Conservation (phyloP, 1,139 yeast species). For the Yamadazyma atmosphaerica region DNA sequence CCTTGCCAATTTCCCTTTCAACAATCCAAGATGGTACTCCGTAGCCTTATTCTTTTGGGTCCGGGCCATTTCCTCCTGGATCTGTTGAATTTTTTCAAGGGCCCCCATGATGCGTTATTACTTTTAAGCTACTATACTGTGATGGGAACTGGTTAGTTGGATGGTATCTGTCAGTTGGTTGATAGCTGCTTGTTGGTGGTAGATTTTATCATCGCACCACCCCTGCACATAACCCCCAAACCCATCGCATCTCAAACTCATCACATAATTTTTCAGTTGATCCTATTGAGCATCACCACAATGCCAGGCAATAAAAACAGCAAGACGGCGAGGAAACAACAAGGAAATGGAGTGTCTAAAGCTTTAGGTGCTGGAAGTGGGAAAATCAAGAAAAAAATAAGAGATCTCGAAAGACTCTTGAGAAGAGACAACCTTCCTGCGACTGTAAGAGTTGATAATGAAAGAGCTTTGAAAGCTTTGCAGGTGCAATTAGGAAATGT, state of each 20-base stretch:
- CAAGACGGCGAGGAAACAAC: neutral
- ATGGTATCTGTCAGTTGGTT: too few relatives aligned
- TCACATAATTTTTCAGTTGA: slow-evolving; percentile 4
- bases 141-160: too few relatives aligned
- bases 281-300: neutral
- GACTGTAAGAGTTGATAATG: slow-evolving; percentile 74
- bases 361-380: slow-evolving; percentile 42
- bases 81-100: slow-evolving; percentile 77
- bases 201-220: neutral
- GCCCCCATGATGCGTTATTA: slow-evolving; percentile 26
- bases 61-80: slow-evolving; percentile 90
- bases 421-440: slow-evolving; percentile 67
- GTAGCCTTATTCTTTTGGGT: slow-evolving; percentile 98
- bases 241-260: slow-evolving; percentile 2
- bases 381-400: slow-evolving; percentile 77
- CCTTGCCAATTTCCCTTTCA: slow-evolving; percentile 94
- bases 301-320: slow-evolving; percentile 1
- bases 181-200: too few relatives aligned
- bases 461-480: slow-evolving; percentile 79
- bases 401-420: slow-evolving; percentile 78
- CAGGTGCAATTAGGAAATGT: slow-evolving; percentile 63
- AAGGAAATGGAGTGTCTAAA: slow-evolving; percentile 24
- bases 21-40: slow-evolving; percentile 90
- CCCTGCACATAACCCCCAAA: neutral
- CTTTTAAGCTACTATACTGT: too few relatives aligned